These are phyloP conservation scores for Rosa persica DNA, from an alignment of 306 rosid genomes.

Conservation along the genomic window DNA sequence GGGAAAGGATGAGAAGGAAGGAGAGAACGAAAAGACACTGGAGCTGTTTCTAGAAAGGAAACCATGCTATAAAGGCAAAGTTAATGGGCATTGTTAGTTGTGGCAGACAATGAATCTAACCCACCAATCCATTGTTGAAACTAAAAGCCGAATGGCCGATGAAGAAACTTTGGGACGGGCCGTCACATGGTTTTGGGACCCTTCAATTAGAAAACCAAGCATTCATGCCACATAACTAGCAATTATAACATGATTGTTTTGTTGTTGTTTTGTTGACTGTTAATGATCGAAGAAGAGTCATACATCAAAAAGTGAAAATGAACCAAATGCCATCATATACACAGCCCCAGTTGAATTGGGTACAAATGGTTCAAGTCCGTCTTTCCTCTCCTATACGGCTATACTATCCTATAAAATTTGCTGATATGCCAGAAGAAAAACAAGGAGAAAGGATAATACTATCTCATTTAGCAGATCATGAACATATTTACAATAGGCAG, in stretches of 20 bases:
- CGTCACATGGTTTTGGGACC: conserved; percentile 51
- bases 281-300: background rate
- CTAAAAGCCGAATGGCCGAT: background rate
- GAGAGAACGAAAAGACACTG: conserved; percentile 24
- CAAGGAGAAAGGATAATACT: background rate
- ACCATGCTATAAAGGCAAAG: conserved; percentile 27
- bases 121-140: conserved; percentile 22
- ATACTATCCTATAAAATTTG: background rate
- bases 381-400: background rate
- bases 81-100: conserved; percentile 23
- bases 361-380: background rate
- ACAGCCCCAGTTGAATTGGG: background rate
- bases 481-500: background rate
- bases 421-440: background rate
- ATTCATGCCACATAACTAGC: background rate
- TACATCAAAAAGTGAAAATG: background rate
- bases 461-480: background rate
- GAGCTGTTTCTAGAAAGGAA: conserved; percentile 35
- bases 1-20: background rate
- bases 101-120: conserved; percentile 40
- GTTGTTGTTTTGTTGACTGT: background rate
- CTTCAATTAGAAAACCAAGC: conserved; percentile 14
- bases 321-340: background rate
- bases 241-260: background rate
- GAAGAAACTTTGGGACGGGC: conserved; percentile 8